Base-by-base conservation (phyloP, 352 stramenopile genomes). In the Thalassiosira gravida region DNA sequence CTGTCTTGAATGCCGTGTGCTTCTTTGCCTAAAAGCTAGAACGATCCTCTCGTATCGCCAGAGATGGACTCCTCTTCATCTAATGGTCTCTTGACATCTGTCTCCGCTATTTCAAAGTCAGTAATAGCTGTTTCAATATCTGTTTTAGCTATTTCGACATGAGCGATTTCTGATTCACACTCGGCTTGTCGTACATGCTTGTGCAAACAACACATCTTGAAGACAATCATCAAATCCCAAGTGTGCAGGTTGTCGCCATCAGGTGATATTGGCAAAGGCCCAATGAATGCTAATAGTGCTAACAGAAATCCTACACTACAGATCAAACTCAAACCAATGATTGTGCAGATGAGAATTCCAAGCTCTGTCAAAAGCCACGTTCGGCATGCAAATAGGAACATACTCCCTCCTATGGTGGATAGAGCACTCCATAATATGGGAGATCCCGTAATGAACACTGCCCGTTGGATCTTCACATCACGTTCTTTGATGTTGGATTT, bases 371-470 rank as follows among this genome's bases (percentile, higher is more conserved):
- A 25, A 8, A 77, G 67, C 67, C 67, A 77, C 16, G 67, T 63
- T 52, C 67, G 53, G 46, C 67, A 77, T 27, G 67, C 67, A 77
- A 77, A 77, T 3, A 77, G 57, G 57, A 77, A 77, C 1, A 29
- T 25, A 25, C 56, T 69, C 11, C 67, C 67, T 27, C 67, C 67
- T 42, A 77, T 77, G 1, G 67, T 77, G 29, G 67, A 77, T 29
- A 77, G 7, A 13, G 67, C 55, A 62, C 56, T 69, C 56, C 52
- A 65, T 25, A 68, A 13, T 27, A 77, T 69, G 3, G 67, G 67
- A 1, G 42, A 63, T 8, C 67, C 67, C 14, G 29, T 50, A 5
- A 77, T 24, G 16, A 61, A 77, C 2, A 62, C 20, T 9, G 55
- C 39, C 2, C 44, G 1, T 46, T 77, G 67, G 13, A 77, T 77